Evolutionary conservation across 2,329 filamentous ascomycete genomes (phyloP), one percentile per base, ranked within the genome.

Genomic region (Bipolaris victoriae): DNA sequence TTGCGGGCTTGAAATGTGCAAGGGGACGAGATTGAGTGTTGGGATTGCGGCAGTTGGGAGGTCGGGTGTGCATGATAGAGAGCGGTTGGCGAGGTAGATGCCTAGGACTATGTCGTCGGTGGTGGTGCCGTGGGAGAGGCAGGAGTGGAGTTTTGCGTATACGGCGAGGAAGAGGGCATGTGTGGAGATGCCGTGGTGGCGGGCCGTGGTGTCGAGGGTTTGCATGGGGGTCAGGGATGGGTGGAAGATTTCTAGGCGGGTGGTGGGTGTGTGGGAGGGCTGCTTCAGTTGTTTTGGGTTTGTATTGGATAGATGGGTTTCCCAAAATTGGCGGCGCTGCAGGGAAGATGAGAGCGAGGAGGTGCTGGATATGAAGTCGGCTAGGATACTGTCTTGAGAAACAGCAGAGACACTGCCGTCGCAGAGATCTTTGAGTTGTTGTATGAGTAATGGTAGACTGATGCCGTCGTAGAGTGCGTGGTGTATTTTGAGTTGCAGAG

Each of bases 401-500:
- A 60, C 45, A 20, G 24, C 3, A 26, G 55, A 20, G 15, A 60
- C 46, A 7, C 35, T 20, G 40, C 64, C 68, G 37, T 66, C 77
- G 76, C 73, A 87, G 35, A 79, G 62, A 4, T 67, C 60, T 59
- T 81, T 74, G 11, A 89, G 76, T 39, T 83, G 76, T 13, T 82
- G 70, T 20, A 92, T 78, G 5, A 96, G 77, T 0, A 82, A 71
- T 0, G 88, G 85, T 4, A 97, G 79, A 66, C 90, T 95, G 58
- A 96, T 82, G 5, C 88, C 92, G 72, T 97, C 94, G 70, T 97
- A 98, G 0, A 97, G 80, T 0, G 90, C 90, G 72, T 98, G 93
- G 61, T 97, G 92, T 4, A 97, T 88, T 24, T 81, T 79, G 2
- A 83, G 77, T 44, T 77, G 64, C 43, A 82, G 54, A 7, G 64